Conservation (phyloP, 176 grass and related monocot species). For the Oryza coarctata region DNA sequence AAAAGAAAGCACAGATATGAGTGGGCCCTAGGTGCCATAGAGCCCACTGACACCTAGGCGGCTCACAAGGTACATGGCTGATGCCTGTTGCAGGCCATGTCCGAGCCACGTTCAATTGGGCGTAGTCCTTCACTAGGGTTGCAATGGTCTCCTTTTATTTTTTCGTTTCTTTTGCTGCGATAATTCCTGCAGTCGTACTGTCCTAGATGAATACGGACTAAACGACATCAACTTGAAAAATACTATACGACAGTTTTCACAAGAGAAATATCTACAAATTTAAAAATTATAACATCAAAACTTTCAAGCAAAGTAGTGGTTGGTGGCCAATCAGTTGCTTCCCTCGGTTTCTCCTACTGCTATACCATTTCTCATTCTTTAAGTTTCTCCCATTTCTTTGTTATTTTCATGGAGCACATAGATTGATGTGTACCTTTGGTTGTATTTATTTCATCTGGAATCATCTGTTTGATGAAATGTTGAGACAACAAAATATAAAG, state of each 20-base stretch:
- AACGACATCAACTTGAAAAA: background rate
- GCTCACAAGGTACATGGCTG: background rate
- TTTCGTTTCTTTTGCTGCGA: background rate
- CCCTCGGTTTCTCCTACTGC: background rate
- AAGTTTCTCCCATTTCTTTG: background rate
- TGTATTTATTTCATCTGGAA: conserved; percentile 1
- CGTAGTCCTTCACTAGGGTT: background rate
- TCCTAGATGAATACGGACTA: background rate
- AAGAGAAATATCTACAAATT: background rate
- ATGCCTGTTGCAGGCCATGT: background rate
- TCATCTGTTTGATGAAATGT: background rate
- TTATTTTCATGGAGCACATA: conserved; percentile 13
- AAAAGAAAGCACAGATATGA: no score
- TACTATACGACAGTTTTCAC: background rate
- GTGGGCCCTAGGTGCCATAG: no score
- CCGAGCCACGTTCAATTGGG: background rate
- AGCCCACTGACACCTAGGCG: background rate
- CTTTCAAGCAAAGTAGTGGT: background rate
- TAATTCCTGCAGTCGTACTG: background rate
- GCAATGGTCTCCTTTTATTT: background rate
- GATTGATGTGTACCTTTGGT: background rate
- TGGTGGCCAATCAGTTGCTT: conserved; percentile 25
- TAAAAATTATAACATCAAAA: background rate
- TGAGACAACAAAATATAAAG: background rate
- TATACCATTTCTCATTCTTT: background rate